Evolutionary conservation across 2,329 filamentous ascomycete genomes (phyloP).

Genomic region (Fusarium mundagurra): DNA sequence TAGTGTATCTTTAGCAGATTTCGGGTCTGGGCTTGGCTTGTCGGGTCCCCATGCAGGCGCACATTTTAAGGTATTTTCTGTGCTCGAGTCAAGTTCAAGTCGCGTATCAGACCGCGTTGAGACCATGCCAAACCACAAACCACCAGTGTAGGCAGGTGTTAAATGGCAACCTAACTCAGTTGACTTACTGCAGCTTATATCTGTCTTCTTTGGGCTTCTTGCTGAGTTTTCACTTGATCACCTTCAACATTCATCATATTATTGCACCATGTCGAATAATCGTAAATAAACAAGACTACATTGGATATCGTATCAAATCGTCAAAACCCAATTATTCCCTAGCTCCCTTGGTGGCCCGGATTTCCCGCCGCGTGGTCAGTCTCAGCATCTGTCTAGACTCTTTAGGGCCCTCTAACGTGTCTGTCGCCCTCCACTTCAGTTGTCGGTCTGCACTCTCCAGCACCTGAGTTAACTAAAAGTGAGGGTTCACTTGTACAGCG

Average conservation of each 20-base stretch:
- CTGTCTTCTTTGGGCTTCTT: not conserved
- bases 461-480: constrained; percentile 2
- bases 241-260: not conserved
- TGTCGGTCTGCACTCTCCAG: constrained; percentile 19
- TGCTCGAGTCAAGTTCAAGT: constrained; percentile 18
- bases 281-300: constrained; percentile 30
- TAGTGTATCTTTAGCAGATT: constrained; percentile 31
- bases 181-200: not conserved
- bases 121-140: constrained; percentile 11
- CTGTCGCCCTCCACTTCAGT: constrained; percentile 18
- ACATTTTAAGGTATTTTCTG: constrained; percentile 24
- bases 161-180: not conserved
- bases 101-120: constrained; percentile 35
- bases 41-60: constrained; percentile 2
- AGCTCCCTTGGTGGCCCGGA: constrained; percentile 34
- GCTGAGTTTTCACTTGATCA: not conserved
- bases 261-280: not conserved
- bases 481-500: constrained; percentile 20
- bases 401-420: constrained; percentile 1
- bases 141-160: constrained; percentile 3
- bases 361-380: constrained; percentile 36
- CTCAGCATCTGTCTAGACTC: constrained; percentile 31
- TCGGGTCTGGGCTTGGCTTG: not conserved
- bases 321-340: constrained; percentile 32
- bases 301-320: constrained; percentile 9